Percentiles rank a stretch among this genome's conserved stretches.
phyloP scores from a whole-genome alignment of 495 filamentous ascomycete genomes.

The Lindgomyces ingoldianus region DNA sequence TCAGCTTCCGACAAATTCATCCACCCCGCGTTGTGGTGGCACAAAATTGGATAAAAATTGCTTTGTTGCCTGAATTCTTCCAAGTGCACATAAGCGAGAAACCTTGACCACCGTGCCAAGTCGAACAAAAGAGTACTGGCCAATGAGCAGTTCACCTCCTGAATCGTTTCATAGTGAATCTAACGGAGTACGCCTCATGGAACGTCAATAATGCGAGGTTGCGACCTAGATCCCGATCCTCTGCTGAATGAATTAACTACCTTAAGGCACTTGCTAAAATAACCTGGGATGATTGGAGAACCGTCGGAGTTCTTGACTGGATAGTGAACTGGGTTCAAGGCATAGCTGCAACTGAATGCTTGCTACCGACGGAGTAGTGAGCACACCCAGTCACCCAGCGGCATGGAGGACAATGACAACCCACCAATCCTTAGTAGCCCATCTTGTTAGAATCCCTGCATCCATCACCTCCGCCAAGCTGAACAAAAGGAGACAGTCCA shows the following conservation, averaged over 20 bases:
- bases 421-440: neutral
- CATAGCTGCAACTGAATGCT: too few species aligned
- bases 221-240: neutral
- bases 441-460: neutral
- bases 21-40: too few species aligned
- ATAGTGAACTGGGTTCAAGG: too few species aligned
- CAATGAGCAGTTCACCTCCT: too few species aligned
- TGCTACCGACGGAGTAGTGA: too few species aligned
- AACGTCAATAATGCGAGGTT: neutral
- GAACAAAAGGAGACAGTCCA: slow-evolving; percentile 16
- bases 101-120: neutral
- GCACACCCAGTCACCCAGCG: too few species aligned
- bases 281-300: too few species aligned
- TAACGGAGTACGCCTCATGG: neutral
- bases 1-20: neutral
- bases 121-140: slow-evolving; percentile 15
- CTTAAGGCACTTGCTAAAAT: too few species aligned
- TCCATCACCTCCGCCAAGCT: neutral
- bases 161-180: too few species aligned
- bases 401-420: neutral
- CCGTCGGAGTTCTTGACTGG: too few species aligned
- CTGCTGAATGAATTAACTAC: too few species aligned
- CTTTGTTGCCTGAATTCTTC: neutral
- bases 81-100: neutral
- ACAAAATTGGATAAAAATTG: neutral